Conservation (phyloP, 805 yeast genomes). For the Candida berthetii region DNA sequence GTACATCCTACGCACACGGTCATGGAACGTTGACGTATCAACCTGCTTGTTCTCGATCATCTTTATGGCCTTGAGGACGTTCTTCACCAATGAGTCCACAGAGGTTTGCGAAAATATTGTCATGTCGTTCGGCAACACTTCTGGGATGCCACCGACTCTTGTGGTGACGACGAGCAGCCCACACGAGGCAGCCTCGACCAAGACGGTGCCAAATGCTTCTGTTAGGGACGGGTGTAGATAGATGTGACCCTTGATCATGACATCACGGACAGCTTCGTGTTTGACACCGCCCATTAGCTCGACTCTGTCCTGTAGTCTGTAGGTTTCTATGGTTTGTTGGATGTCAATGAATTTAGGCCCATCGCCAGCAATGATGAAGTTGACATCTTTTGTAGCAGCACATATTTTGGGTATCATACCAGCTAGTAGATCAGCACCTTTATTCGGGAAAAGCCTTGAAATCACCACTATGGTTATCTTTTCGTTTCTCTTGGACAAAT, state of each 20-base stretch:
- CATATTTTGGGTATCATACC: slow-evolving; percentile 86
- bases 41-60: slow-evolving; percentile 49
- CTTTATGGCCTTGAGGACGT: slow-evolving; percentile 65
- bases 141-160: slow-evolving; percentile 96
- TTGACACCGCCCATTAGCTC: slow-evolving; percentile 78
- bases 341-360: slow-evolving; percentile 94
- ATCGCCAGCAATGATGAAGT: slow-evolving; percentile 89
- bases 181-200: slow-evolving; percentile 97
- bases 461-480: slow-evolving; percentile 83
- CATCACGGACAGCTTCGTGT: slow-evolving; percentile 89
- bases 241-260: slow-evolving; percentile 90
- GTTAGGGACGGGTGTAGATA: slow-evolving; percentile 91
- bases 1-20: slow-evolving; percentile 74
- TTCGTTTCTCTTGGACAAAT: slow-evolving; percentile 21
- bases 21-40: slow-evolving; percentile 74
- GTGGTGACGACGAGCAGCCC: slow-evolving; percentile 93
- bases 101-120: slow-evolving; percentile 87
- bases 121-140: slow-evolving; percentile 90
- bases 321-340: slow-evolving; percentile 90
- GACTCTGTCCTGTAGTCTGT: slow-evolving; percentile 82
- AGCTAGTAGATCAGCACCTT: slow-evolving; percentile 86
- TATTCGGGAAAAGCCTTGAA: slow-evolving; percentile 88
- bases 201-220: slow-evolving; percentile 96
- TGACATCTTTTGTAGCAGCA: slow-evolving; percentile 49
- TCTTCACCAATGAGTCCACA: slow-evolving; percentile 71